Conservation (phyloP, 2,329 filamentous ascomycete species). For the Colletotrichum simmondsii region DNA sequence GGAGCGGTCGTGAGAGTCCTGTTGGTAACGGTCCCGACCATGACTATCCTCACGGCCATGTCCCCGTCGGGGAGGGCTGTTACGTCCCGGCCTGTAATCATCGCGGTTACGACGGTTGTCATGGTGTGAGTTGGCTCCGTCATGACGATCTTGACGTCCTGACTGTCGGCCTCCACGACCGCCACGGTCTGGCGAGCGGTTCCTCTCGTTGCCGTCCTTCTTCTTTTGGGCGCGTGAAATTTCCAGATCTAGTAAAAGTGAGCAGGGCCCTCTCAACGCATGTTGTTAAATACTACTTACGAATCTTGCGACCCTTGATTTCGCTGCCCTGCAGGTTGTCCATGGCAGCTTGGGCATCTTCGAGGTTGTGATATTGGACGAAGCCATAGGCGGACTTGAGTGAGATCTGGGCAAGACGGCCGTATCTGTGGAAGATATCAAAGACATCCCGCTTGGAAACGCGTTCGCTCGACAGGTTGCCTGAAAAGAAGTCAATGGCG, state of each 20-base stretch:
- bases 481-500: slow-evolving; percentile 53
- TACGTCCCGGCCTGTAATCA: slow-evolving; percentile 73
- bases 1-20: slow-evolving; percentile 51
- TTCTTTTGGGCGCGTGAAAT: slow-evolving; percentile 90
- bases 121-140: slow-evolving; percentile 56
- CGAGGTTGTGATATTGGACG: slow-evolving; percentile 86
- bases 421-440: slow-evolving; percentile 87
- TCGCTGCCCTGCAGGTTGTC: slow-evolving; percentile 82
- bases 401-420: slow-evolving; percentile 90
- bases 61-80: slow-evolving; percentile 67
- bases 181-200: slow-evolving; percentile 70
- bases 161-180: slow-evolving; percentile 53
- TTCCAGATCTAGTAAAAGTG: slow-evolving; percentile 75
- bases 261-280: background rate
- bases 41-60: slow-evolving; percentile 73
- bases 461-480: slow-evolving; percentile 91
- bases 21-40: slow-evolving; percentile 56
- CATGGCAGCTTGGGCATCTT: slow-evolving; percentile 80
- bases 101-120: slow-evolving; percentile 62
- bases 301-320: slow-evolving; percentile 90
- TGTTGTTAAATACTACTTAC: slow-evolving; percentile 65
- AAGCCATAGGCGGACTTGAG: slow-evolving; percentile 98
- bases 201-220: slow-evolving; percentile 67
- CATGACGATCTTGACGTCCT: slow-evolving; percentile 57
- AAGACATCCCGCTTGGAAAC: slow-evolving; percentile 96